phyloP scores from a whole-genome alignment of 495 filamentous ascomycete genomes.

The Stereocaulon alpinum region DNA sequence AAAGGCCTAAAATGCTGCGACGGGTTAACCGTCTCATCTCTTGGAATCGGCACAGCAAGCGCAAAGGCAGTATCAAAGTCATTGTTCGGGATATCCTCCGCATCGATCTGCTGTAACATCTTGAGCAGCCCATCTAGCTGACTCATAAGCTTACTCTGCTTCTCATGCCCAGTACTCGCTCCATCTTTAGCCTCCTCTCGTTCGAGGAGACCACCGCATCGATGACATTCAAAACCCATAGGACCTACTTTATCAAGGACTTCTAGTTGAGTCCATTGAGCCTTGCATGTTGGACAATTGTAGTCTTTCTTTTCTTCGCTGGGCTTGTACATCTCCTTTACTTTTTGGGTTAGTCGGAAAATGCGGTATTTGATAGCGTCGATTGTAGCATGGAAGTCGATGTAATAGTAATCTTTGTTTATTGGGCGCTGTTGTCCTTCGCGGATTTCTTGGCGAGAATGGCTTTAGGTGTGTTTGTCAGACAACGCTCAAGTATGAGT shows the following conservation, averaged over 20 bases:
- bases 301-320: constrained; percentile 84
- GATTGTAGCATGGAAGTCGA: constrained; percentile 87
- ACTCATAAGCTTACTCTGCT: constrained; percentile 73
- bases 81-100: constrained; percentile 70
- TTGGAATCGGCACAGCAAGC: constrained; percentile 46
- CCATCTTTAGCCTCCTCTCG: constrained; percentile 53
- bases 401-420: constrained; percentile 88
- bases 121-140: constrained; percentile 79
- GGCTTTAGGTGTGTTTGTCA: constrained; percentile 36
- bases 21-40: constrained; percentile 51
- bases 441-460: constrained; percentile 66
- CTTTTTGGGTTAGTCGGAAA: constrained; percentile 68
- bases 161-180: constrained; percentile 67
- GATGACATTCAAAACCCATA: constrained; percentile 69
- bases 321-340: constrained; percentile 70
- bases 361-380: constrained; percentile 95
- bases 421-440: constrained; percentile 73
- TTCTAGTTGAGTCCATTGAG: constrained; percentile 78
- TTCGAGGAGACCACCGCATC: constrained; percentile 61
- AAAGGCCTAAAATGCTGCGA: constrained; percentile 42
- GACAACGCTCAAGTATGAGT: constrained; percentile 7
- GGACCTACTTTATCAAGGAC: constrained; percentile 60
- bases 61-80: constrained; percentile 70
- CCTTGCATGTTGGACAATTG: constrained; percentile 65
- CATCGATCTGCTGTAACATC: constrained; percentile 77